Evolutionary conservation across 768 basidiomycete species (phyloP), one percentile per base, ranked within the genome.

Genomic region (Chalciporus sphaerocephalus): DNA sequence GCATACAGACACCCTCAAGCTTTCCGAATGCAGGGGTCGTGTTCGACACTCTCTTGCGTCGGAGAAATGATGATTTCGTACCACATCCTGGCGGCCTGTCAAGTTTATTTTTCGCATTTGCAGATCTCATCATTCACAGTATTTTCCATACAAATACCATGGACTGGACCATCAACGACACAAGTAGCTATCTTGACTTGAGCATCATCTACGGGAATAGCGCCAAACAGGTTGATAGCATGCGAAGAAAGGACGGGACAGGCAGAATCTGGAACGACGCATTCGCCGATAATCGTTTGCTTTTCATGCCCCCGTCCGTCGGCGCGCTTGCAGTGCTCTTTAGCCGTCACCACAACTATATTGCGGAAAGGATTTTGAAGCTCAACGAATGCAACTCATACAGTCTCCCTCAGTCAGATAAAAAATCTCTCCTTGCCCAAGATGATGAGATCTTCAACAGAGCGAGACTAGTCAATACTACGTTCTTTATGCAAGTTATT

Each of bases 401-500:
- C 59, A 40, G 42, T 13, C 34, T 52, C 34, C 56, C 62, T 43
- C 40, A 57, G 50, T 18, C 42, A 2, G 24, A 48, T 8, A 49
- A 58, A 37, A 6, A 46, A 23, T 53, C 64, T 5, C 57, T 65
- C 5, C 55, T 56, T 12, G 64, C 54, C 0, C 87, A 90, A 58
- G 88, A 90, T 44, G 80, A 87, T 40, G 87, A 89, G 54, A 80
- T 90, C 37, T 90, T 87, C 68, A 74, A 85, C 47, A 78, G 83
- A 22, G 73, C 85, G 9, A 76, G 87, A 38, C 69, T 88, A 37
- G 80, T 89, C 36, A 90, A 90, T 60, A 82, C 80, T 42, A 83
- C 76, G 3, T 83, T 73, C 55, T 85, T 86, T 54, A 78, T 85
- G 75, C 76, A 81, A 49, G 76, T 83, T 27, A 82, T 87, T 55